Evolutionary conservation across 192 early-diverging fungal species (phyloP).

Genomic region (Coemansia sp.): DNA sequence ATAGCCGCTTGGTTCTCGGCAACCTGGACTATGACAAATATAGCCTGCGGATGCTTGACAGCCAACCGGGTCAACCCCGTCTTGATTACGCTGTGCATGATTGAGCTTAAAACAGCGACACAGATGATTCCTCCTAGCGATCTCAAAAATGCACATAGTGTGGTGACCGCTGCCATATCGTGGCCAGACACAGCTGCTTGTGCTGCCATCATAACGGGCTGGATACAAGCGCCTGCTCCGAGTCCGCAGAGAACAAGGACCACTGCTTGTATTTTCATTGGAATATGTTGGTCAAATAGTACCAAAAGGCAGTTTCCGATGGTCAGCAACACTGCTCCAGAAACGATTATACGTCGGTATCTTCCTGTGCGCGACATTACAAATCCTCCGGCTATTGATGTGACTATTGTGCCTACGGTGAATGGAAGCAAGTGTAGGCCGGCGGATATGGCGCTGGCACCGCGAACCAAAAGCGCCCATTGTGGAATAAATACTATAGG

Average conservation of each 20-base stretch:
- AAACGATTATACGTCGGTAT: slow-evolving; percentile 65
- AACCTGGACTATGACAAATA: slow-evolving; percentile 39
- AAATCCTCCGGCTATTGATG: slow-evolving; percentile 66
- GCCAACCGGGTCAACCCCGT: slow-evolving; percentile 49
- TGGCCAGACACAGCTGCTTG: slow-evolving; percentile 66
- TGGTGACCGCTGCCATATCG: slow-evolving; percentile 74
- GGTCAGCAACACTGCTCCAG: slow-evolving; percentile 63
- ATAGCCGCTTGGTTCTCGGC: slow-evolving; percentile 57
- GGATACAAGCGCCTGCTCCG: slow-evolving; percentile 74
- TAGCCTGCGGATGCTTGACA: slow-evolving; percentile 25
- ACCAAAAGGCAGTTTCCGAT: slow-evolving; percentile 67
- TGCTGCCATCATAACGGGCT: slow-evolving; percentile 70
- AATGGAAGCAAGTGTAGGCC: slow-evolving; percentile 76
- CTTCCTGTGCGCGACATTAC: slow-evolving; percentile 57
- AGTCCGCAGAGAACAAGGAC: slow-evolving; percentile 70
- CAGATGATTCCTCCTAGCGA: slow-evolving; percentile 50
- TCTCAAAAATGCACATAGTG: slow-evolving; percentile 63
- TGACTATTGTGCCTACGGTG: slow-evolving; percentile 68
- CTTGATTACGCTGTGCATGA: slow-evolving; percentile 41
- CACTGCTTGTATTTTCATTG: slow-evolving; percentile 56
- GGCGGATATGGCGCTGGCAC: slow-evolving; percentile 67
- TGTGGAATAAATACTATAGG: slow-evolving; percentile 76
- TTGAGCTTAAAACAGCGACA: slow-evolving; percentile 47
- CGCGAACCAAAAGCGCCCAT: slow-evolving; percentile 82
- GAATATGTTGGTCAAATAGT: slow-evolving; percentile 57